These are phyloP conservation scores for Mucuna pruriens DNA, from an alignment of 306 rosid genomes.

Conservation along the genomic window DNA sequence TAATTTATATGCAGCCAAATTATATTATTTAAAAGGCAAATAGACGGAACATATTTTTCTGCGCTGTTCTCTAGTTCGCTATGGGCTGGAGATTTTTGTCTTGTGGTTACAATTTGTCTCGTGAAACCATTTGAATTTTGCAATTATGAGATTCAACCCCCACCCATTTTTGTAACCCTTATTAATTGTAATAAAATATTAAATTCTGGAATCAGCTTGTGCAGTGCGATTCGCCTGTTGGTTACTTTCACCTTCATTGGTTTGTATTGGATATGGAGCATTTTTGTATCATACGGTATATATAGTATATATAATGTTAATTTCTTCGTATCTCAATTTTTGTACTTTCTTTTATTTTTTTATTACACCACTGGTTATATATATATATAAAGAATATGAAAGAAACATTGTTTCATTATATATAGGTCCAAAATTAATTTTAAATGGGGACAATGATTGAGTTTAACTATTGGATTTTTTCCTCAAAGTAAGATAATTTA, in stretches of 20 bases:
- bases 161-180: background rate
- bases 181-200: background rate
- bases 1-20: background rate
- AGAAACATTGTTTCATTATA: too few relatives aligned
- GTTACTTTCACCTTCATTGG: background rate
- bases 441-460: background rate
- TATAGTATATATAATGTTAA: too few relatives aligned
- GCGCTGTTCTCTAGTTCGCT: background rate
- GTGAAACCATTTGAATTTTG: conserved; percentile 28
- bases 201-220: conserved; percentile 19
- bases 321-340: too few relatives aligned
- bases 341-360: too few relatives aligned
- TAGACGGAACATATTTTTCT: background rate
- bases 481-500: background rate
- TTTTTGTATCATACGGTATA: background rate
- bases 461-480: background rate
- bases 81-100: conserved; percentile 41
- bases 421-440: background rate
- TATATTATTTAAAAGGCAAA: background rate
- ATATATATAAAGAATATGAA: too few relatives aligned
- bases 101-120: conserved; percentile 24
- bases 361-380: too few relatives aligned
- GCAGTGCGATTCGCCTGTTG: conserved; percentile 18
- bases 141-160: conserved; percentile 36
- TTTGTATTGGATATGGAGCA: background rate